Base-by-base conservation (phyloP, 2,329 filamentous ascomycete genomes). In the Ascosphaera pollenicola region DNA sequence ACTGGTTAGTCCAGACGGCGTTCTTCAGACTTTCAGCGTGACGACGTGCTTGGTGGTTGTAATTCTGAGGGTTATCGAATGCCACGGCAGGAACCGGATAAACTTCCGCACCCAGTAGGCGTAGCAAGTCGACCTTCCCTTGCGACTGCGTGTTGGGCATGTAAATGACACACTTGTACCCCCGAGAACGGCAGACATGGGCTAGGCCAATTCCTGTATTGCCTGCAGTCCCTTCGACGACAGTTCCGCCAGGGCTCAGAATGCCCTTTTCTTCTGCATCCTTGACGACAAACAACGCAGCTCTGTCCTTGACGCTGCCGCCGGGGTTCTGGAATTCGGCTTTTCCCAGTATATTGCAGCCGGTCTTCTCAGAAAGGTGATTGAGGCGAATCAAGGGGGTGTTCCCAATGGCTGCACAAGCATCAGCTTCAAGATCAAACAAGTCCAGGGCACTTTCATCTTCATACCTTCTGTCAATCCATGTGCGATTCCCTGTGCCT, bases 101-200 rank as follows among this genome's bases (percentile, higher is more conserved):
- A 26, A 98, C 89, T 59, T 95, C 85, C 18, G 89, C 89, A 46
- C 89, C 89, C 8, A 98, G 70, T 28, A 95, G 66, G 7, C 87
- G 71, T 46, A 98, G 66, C 39, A 98, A 69, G 58, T 95, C 89
- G 54, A 98, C 81, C 67, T 98, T 98, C 56, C 85, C 89, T 62
- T 93, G 87, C 16, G 85, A 92, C 63, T 95, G 89, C 37, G 87
- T 95, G 66, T 98, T 80, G 51, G 89, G 89, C 89, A 98, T 95
- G 73, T 95, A 98, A 56, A 98, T 98, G 54, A 95, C 85, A 38
- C 93, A 75, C 56, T 78, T 78, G 69, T 98, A 95, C 32, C 87
- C 89, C 51, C 78, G 78, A 30, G 78, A 81, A 43, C 87, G 74
- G 63, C 89, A 95, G 41, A 98, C 89, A 62, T 95, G 89, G 16